Conservation (phyloP, 78 protist species). For the Parvularia atlantis region DNA sequence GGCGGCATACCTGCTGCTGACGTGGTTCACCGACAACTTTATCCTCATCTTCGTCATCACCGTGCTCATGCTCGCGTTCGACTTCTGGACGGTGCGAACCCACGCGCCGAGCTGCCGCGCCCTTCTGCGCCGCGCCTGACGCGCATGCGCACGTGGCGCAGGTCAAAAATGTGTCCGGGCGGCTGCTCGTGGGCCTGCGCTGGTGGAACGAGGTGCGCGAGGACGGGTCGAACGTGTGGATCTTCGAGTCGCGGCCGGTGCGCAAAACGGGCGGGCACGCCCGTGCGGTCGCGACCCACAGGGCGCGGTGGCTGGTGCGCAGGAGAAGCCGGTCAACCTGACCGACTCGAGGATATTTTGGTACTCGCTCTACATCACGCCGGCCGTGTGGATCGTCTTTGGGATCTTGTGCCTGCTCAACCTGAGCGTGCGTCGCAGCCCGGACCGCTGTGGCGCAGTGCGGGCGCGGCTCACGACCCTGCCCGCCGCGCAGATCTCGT, state of each 20-base stretch:
- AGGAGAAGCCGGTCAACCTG: background rate
- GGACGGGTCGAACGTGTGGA: slow-evolving; percentile 62
- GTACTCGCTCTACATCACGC: slow-evolving; percentile 25
- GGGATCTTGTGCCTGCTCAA: slow-evolving; percentile 7
- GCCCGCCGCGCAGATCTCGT: too few relatives aligned
- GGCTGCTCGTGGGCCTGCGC: slow-evolving; percentile 62
- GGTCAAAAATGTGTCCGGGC: slow-evolving; percentile 63
- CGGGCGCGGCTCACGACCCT: too few relatives aligned
- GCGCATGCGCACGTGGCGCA: too few relatives aligned
- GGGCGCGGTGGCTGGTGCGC: background rate
- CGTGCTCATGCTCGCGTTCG: slow-evolving; percentile 36
- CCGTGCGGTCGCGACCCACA: background rate
- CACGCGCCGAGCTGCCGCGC: background rate
- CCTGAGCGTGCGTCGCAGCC: too few relatives aligned
- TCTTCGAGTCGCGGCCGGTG: slow-evolving; percentile 51
- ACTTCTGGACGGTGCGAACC: slow-evolving; percentile 57
- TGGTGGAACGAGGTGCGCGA: slow-evolving; percentile 70
- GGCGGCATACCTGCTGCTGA: slow-evolving; percentile 26
- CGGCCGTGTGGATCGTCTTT: slow-evolving; percentile 42
- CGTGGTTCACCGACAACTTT: slow-evolving; percentile 5
- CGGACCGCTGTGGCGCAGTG: too few relatives aligned
- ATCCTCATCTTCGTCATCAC: slow-evolving; percentile 13
- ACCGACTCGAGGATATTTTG: slow-evolving; percentile 52
- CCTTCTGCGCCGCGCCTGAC: background rate
- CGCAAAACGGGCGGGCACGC: too few relatives aligned